Evolutionary conservation across 495 filamentous ascomycete species (phyloP), one percentile per base, ranked within the genome.

Genomic region (Mytilinidion resinicola): DNA sequence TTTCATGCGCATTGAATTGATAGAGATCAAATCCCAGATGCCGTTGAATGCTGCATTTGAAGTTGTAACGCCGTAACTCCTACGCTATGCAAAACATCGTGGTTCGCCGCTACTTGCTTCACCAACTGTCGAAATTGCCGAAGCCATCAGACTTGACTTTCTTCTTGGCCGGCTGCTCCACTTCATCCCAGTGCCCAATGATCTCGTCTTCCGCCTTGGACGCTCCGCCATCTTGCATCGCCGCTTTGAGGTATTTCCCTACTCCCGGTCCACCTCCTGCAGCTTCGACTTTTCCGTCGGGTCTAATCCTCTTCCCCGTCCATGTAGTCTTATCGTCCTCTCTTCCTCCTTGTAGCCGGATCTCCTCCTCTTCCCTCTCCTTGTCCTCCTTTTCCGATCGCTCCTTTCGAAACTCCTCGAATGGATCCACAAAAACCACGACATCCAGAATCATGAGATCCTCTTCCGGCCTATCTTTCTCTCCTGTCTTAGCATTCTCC

Each of bases 81-180:
- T 30, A 30, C 25, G 25, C 25, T 30, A 30, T 30, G 25, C 25
- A 30, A 6, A 3, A 2, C 25, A 30, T 30, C 3, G 6, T 6
- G 25, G 25, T 30, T 30, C 25, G 25, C 25, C 25, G 25, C 25
- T 30, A 30, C 25, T 6, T 17, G 19, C 39, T 19, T 69, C 60
- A 92, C 89, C 89, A 93, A 35, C 63, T 75, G 75, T 91, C 88
- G 69, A 98, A 96, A 74, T 96, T 93, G 12, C 93, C 93, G 78
- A 96, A 98, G 3, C 90, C 91, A 34, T 88, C 86, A 2, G 68
- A 63, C 76, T 90, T 95, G 9, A 73, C 64, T 73, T 96, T 96
- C 74, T 96, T 96, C 69, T 82, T 85, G 9, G 76, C 79, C 36
- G 88, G 89, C 62, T 88, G 85, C 57, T 82, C 79, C 19, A 81